Conservation (phyloP, 2,329 filamentous ascomycete genomes). For the Daldinia sp. region DNA sequence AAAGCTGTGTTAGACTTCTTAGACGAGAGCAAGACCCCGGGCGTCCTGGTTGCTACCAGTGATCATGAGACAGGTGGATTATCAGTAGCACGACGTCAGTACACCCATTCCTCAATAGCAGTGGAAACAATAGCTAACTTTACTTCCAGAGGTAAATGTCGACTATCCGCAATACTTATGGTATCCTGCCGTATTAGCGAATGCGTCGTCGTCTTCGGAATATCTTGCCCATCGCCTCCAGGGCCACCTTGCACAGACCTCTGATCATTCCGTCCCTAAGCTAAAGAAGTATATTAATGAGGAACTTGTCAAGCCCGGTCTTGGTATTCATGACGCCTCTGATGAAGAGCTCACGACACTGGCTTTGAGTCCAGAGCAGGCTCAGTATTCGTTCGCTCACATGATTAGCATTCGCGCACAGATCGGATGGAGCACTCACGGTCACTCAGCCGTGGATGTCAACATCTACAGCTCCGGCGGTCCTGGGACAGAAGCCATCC, state of each 20-base stretch:
- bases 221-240: conserved; percentile 73
- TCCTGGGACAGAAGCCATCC: conserved; percentile 70
- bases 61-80: conserved; percentile 97
- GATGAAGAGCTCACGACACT: conserved; percentile 77
- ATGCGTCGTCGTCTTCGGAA: conserved; percentile 82
- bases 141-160: conserved; percentile 60
- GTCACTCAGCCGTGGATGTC: conserved; percentile 93
- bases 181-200: conserved; percentile 83
- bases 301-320: conserved; percentile 73
- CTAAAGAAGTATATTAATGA: conserved; percentile 75
- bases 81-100: conserved; percentile 79
- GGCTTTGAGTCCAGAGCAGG: conserved; percentile 66
- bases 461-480: conserved; percentile 91
- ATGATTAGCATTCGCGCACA: conserved; percentile 91
- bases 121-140: conserved; percentile 58
- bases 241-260: conserved; percentile 64
- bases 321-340: conserved; percentile 81
- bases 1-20: conserved; percentile 87
- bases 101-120: conserved; percentile 1
- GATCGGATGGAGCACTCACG: conserved; percentile 94
- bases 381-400: conserved; percentile 75
- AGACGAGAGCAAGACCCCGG: conserved; percentile 76
- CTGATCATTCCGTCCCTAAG: conserved; percentile 52
- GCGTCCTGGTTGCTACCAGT: conserved; percentile 87
- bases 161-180: conserved; percentile 74